Percentiles rank a stretch among this genome's conserved stretches.
These are phyloP conservation scores for Colletotrichum cordylinicola DNA, from an alignment of 2,329 filamentous ascomycete genomes.

Conservation along the genomic window DNA sequence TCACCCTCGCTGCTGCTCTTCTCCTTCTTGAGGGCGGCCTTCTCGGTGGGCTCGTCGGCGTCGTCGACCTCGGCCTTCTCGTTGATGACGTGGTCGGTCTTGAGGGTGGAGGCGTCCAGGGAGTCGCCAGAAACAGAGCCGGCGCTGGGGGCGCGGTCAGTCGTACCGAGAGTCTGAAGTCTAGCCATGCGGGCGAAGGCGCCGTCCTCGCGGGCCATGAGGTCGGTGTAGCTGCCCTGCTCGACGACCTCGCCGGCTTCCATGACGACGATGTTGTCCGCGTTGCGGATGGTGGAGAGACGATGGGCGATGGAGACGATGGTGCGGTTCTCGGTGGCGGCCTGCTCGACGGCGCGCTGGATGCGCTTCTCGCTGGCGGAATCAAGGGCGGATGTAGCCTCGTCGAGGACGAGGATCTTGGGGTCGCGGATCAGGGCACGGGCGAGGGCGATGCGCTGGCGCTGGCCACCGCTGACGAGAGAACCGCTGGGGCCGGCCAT, in stretches of 20 bases:
- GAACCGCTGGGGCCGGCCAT: constrained; percentile 51
- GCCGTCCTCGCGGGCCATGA: constrained; percentile 53
- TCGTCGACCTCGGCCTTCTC: constrained; percentile 9
- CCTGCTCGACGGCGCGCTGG: constrained; percentile 42
- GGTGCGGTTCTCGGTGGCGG: constrained; percentile 55
- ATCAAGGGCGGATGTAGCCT: constrained; percentile 58
- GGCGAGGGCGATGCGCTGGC: constrained; percentile 57
- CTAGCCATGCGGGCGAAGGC: constrained; percentile 27
- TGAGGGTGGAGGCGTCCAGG: constrained; percentile 17
- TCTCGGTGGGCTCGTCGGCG: background rate
- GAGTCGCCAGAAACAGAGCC: constrained; percentile 23
- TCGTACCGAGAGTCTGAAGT: constrained; percentile 26
- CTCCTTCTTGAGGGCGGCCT: background rate
- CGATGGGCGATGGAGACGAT: constrained; percentile 72
- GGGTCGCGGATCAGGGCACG: constrained; percentile 55
- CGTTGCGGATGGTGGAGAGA: constrained; percentile 65
- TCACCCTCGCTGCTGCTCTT: background rate
- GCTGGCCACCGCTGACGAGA: constrained; percentile 57
- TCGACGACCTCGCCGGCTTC: constrained; percentile 66
- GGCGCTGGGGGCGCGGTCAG: constrained; percentile 14
- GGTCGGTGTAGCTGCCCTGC: constrained; percentile 66
- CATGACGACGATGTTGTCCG: constrained; percentile 72
- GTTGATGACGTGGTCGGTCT: constrained; percentile 2
- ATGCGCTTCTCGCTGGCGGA: constrained; percentile 54
- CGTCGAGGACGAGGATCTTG: constrained; percentile 54